Percentiles rank a stretch among this genome's conserved stretches.
Evolutionary conservation across 1,284 basidiomycete genomes (phyloP).

Genomic region (Malassezia dermatis): DNA sequence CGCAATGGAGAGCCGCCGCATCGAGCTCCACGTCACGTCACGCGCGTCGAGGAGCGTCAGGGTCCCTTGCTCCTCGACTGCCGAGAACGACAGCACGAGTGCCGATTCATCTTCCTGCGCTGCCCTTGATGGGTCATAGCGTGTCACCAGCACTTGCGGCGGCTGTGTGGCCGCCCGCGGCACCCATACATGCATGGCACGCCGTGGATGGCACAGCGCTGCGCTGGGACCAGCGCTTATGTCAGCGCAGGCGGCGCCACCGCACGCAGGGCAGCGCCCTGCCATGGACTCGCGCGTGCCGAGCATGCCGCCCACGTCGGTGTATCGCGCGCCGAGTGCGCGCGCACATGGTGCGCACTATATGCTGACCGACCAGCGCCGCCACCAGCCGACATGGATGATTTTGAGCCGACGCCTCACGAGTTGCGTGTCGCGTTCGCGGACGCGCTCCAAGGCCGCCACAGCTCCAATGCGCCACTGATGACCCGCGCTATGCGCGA

Average conservation of each 20-base stretch:
- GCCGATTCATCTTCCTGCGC: background rate
- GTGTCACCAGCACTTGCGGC: conserved; percentile 9
- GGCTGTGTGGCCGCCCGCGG: conserved; percentile 4
- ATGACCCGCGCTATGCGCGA: conserved; percentile 62
- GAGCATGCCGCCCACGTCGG: conserved; percentile 2
- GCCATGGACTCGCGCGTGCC: background rate
- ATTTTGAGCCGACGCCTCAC: conserved; percentile 58
- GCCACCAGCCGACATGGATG: conserved; percentile 18
- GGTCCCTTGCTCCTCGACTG: conserved; percentile 4
- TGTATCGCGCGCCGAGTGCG: conserved; percentile 10
- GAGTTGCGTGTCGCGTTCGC: conserved; percentile 64
- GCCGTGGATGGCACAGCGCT: background rate
- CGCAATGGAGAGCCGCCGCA: background rate
- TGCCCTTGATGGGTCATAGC: background rate
- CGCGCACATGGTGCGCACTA: conserved; percentile 9
- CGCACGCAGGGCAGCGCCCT: background rate
- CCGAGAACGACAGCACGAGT: conserved; percentile 5
- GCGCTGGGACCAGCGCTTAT: background rate
- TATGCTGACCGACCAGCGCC: conserved; percentile 1
- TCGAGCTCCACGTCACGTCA: background rate
- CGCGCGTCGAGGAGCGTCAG: background rate
- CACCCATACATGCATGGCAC: conserved; percentile 15
- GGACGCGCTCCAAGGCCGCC: conserved; percentile 56
- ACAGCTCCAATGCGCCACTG: conserved; percentile 66
- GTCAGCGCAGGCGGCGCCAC: background rate